Conservation (phyloP, 2,329 filamentous ascomycete species). For the Phoma sp. region DNA sequence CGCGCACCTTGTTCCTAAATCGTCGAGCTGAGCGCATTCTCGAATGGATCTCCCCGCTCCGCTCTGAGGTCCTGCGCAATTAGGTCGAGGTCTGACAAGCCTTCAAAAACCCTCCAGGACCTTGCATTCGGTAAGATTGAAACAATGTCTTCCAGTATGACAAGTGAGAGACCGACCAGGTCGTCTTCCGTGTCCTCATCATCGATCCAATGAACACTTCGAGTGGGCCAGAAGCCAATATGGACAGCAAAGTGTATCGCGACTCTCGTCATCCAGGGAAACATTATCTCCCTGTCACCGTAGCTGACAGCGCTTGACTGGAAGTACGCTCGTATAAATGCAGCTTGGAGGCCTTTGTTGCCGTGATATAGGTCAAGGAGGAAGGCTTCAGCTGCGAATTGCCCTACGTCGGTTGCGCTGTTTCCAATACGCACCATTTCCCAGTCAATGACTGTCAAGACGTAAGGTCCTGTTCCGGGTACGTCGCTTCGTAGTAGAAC, state of each 20-base stretch:
- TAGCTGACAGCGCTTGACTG: conserved; percentile 1
- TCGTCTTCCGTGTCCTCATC: conserved; percentile 29
- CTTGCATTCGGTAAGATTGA: conserved; percentile 19
- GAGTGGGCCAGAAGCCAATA: conserved; percentile 44
- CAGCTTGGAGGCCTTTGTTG: conserved; percentile 29
- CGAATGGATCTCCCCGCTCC: not conserved
- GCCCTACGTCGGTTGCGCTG: conserved; percentile 47
- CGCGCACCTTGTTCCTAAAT: not conserved
- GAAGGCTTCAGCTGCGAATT: conserved; percentile 48
- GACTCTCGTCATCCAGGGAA: conserved; percentile 28
- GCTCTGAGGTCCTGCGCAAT: not conserved
- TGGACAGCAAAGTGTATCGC: conserved; percentile 47
- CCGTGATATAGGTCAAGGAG: conserved; percentile 46
- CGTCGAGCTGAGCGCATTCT: too few relatives aligned
- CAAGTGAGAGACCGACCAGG: conserved; percentile 35
- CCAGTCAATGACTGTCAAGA: conserved; percentile 47
- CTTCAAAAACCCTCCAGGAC: conserved; percentile 19
- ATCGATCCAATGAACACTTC: conserved; percentile 35
- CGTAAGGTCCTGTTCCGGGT: not conserved
- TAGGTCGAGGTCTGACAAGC: not conserved
- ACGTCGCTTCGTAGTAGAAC: conserved; percentile 32
- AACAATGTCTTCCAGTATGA: conserved; percentile 21
- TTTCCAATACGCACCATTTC: conserved; percentile 44
- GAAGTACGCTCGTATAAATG: conserved; percentile 39
- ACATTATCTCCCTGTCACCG: conserved; percentile 21